Conservation (phyloP, 768 basidiomycete species). For the Omphalotus guepiniiformis region DNA sequence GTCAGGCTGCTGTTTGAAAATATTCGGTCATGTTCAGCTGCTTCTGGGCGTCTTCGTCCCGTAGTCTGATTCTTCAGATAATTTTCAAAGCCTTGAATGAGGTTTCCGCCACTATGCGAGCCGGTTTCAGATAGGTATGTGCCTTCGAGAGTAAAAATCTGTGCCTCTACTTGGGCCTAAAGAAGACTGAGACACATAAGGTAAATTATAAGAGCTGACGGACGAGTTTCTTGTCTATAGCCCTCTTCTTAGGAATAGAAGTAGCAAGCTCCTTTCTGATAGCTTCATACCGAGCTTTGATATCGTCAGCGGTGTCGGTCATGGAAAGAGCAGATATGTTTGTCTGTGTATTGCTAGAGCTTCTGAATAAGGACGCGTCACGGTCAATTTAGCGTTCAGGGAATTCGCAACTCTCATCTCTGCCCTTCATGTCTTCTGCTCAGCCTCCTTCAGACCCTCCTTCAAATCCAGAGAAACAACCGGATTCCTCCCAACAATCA, state of each 20-base stretch:
- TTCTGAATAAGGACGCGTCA: conserved; percentile 9
- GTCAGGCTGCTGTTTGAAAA: conserved; percentile 82
- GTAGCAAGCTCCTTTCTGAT: conserved; percentile 72
- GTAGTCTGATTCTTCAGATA: conserved; percentile 76
- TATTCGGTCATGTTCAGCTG: conserved; percentile 72
- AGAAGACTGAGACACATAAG: neutral
- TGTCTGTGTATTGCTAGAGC: conserved; percentile 23
- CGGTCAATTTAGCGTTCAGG: conserved; percentile 1
- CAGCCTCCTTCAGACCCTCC: conserved; percentile 49
- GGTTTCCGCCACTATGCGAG: conserved; percentile 75
- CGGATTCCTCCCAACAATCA: conserved; percentile 32
- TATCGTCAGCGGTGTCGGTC: conserved; percentile 49
- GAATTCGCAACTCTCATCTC: conserved; percentile 1
- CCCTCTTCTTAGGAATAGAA: conserved; percentile 71
- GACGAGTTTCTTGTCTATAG: conserved; percentile 74
- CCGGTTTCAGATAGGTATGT: conserved; percentile 76
- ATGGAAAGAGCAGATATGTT: conserved; percentile 5
- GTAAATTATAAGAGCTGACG: conserved; percentile 18
- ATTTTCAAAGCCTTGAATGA: conserved; percentile 83
- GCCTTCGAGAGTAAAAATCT: conserved; percentile 76
- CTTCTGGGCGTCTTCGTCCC: conserved; percentile 67
- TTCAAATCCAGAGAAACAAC: conserved; percentile 49
- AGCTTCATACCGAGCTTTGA: conserved; percentile 65
- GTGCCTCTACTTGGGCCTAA: conserved; percentile 73
- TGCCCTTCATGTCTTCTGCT: conserved; percentile 50